Evolutionary conservation across 1,139 yeast genomes (phyloP), one percentile per base, ranked within the genome.

Genomic region (Candida pseudoviswanathii): DNA sequence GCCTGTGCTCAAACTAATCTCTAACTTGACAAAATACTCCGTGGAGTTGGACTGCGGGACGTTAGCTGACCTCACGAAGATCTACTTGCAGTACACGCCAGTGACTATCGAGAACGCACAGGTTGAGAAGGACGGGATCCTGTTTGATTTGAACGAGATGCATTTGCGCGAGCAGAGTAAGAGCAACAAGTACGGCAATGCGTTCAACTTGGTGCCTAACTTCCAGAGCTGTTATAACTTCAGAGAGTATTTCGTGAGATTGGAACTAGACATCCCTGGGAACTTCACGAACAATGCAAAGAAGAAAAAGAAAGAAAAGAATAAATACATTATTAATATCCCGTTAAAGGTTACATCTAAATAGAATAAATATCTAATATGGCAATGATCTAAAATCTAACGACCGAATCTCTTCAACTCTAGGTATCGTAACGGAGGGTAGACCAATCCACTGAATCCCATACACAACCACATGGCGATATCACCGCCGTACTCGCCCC

Each of bases 221-320:
- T 73, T 73, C 56, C 78, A 73, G 54, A 56, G 60, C 21, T 73
- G 78, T 50, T 58, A 63, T 48, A 43, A 71, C 44, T 60, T 70
- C 1, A 57, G 78, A 39, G 50, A 71, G 9, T 73, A 73, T 53
- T 73, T 68, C 51, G 53, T 71, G 39, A 63, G 65, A 37, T 53
- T 73, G 11, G 56, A 51, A 33, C 53, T 73, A 41, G 58, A 59
- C 48, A 62, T 70, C 21, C 38, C n/a, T 10, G 41, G 41, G 8
- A 37, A 37, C 11, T 37, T 37, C 31, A 8, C 8, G 1, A 37
- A 37, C 26, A 24, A 37, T 37, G 6, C 16, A 24, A 37, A 8
- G 5, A 37, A 37, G 10, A 24, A 37, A 27, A 29, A 34, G 30
- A 37, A 37, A 25, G 41, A 30, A 9, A 44, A 47, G 22, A 33